These are phyloP conservation scores for Kwoniella botswanensis DNA, from an alignment of 768 basidiomycete genomes.

Conservation along the genomic window DNA sequence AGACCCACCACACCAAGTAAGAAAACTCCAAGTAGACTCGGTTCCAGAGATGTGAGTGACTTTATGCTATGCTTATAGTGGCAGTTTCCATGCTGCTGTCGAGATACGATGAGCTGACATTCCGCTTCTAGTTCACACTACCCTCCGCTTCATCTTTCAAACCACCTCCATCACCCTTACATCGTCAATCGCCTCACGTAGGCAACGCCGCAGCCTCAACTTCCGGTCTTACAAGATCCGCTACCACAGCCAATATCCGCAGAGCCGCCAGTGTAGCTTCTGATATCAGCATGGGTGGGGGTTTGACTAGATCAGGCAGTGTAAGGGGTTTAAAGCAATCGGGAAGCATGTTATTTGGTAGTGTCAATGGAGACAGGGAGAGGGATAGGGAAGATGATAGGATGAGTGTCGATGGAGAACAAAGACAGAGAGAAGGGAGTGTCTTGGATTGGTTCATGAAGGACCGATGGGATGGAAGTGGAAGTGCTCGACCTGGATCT, in stretches of 20 bases:
- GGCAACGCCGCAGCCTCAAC: conserved; percentile 13
- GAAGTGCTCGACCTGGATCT: conserved; percentile 28
- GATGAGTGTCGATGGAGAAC: conserved; percentile 47
- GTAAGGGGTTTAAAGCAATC: conserved; percentile 21
- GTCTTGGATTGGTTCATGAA: conserved; percentile 50
- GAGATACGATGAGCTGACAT: background rate
- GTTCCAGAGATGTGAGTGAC: conserved; percentile 26
- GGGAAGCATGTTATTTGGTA: conserved; percentile 38
- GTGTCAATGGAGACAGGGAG: conserved; percentile 28
- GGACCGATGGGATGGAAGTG: conserved; percentile 43
- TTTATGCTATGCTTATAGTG: background rate
- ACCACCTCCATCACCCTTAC: conserved; percentile 34
- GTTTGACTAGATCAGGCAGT: conserved; percentile 19
- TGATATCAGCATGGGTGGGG: conserved; percentile 42
- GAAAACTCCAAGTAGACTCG: conserved; percentile 17
- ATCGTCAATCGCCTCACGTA: conserved; percentile 22
- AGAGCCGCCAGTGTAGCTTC: conserved; percentile 33
- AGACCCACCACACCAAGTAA: conserved; percentile 26
- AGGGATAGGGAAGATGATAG: conserved; percentile 34
- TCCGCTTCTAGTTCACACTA: conserved; percentile 28
- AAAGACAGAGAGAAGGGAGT: conserved; percentile 33
- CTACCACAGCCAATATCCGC: conserved; percentile 39
- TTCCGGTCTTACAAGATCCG: conserved; percentile 35
- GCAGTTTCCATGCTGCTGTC: background rate
- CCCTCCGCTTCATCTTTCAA: conserved; percentile 46